Conservation (phyloP, 2,329 filamentous ascomycete genomes). For the Aureobasidium sp. region DNA sequence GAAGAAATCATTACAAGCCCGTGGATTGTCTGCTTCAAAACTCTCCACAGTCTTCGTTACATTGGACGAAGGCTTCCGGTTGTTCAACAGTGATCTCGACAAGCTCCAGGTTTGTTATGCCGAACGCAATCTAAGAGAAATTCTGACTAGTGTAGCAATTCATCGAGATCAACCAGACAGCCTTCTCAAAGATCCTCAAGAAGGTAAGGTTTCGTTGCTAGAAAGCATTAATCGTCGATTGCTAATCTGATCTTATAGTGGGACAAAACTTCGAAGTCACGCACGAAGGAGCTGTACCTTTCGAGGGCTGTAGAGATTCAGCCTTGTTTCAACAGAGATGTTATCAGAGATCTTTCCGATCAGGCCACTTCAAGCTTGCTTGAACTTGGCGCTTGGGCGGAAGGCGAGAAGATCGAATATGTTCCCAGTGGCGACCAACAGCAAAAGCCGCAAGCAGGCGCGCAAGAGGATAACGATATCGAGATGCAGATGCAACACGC, state of each 20-base stretch:
- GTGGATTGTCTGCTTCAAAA: conserved; percentile 62
- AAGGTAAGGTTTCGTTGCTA: conserved; percentile 48
- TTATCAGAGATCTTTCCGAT: conserved; percentile 93
- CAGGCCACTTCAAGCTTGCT: conserved; percentile 94
- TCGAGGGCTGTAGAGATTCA: conserved; percentile 94
- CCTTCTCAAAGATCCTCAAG: conserved; percentile 97
- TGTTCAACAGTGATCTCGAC: conserved; percentile 93
- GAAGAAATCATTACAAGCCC: conserved; percentile 80
- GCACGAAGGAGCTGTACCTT: conserved; percentile 94
- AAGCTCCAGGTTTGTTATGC: conserved; percentile 59
- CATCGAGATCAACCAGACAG: conserved; percentile 94
- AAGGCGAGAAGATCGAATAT: conserved; percentile 83
- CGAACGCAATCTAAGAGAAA: not conserved
- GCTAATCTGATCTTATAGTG: conserved; percentile 45
- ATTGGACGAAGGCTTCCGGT: conserved; percentile 90
- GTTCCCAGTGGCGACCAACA: conserved; percentile 28
- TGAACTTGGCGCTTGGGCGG: conserved; percentile 92
- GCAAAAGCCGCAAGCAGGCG: conserved; percentile 32
- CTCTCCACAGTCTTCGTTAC: conserved; percentile 90
- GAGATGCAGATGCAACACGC: conserved; percentile 84
- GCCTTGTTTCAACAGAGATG: conserved; percentile 94
- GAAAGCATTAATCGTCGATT: not conserved
- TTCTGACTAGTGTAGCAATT: conserved; percentile 58
- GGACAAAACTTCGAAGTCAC: conserved; percentile 96
- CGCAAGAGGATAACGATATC: conserved; percentile 79